phyloP scores from a whole-genome alignment of 2,329 filamentous ascomycete genomes.

The Neurospora crassa region DNA sequence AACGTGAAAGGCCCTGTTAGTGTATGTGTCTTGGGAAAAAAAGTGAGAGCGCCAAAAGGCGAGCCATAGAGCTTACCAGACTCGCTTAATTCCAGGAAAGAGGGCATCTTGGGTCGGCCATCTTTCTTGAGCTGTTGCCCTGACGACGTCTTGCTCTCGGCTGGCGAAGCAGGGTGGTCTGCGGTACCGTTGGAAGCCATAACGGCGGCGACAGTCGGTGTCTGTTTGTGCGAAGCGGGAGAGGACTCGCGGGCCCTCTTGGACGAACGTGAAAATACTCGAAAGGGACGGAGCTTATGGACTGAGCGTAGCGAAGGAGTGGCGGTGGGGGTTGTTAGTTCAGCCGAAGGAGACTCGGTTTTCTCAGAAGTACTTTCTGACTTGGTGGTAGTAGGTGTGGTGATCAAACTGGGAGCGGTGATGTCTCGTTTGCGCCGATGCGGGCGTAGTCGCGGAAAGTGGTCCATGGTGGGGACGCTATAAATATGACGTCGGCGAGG shows the following conservation, averaged over 20 bases:
- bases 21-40: background rate
- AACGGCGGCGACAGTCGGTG: slow-evolving; percentile 11
- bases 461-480: slow-evolving; percentile 18
- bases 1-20: slow-evolving; percentile 1
- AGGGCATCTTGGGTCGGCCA: slow-evolving; percentile 24
- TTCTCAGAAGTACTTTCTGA: background rate
- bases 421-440: slow-evolving; percentile 21
- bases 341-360: slow-evolving; percentile 5
- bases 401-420: slow-evolving; percentile 14
- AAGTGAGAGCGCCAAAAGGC: background rate
- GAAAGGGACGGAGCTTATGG: slow-evolving; percentile 20
- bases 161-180: slow-evolving; percentile 15
- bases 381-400: slow-evolving; percentile 10
- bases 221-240: slow-evolving; percentile 18
- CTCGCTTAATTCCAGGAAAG: slow-evolving; percentile 41
- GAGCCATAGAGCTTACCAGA: slow-evolving; percentile 30
- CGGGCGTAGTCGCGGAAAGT: slow-evolving; percentile 20
- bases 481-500: background rate
- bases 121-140: background rate
- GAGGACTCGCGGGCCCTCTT: slow-evolving; percentile 23
- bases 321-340: slow-evolving; percentile 2
- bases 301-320: slow-evolving; percentile 8
- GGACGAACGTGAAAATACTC: slow-evolving; percentile 21
- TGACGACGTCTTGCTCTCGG: slow-evolving; percentile 11
- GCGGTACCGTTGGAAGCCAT: slow-evolving; percentile 7